Conservation (phyloP, 148 eudicot genomes). For the Spergularia bocconei region DNA sequence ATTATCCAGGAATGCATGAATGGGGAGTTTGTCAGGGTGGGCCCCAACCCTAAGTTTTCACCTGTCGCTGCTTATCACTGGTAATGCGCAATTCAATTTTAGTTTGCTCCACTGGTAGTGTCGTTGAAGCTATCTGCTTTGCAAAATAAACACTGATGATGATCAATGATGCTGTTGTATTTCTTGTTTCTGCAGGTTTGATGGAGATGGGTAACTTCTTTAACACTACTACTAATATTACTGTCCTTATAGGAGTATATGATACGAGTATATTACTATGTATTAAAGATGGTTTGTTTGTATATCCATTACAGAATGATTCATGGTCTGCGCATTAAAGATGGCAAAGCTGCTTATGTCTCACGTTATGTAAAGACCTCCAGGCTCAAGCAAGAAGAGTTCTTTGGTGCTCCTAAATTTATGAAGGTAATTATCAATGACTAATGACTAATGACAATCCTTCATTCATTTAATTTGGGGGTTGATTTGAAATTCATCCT, state of each 20-base stretch:
- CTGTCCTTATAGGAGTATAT: too few relatives aligned
- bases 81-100: constrained; percentile 29
- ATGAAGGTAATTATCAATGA: constrained; percentile 59
- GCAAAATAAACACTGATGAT: too few relatives aligned
- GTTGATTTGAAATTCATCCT: background rate
- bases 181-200: constrained; percentile 68
- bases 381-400: constrained; percentile 81
- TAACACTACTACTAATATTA: too few relatives aligned
- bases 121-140: background rate
- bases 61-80: constrained; percentile 98
- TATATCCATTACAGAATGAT: constrained; percentile 51
- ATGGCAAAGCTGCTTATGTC: constrained; percentile 95
- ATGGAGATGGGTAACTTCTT: constrained; percentile 79
- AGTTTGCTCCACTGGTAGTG: too few relatives aligned
- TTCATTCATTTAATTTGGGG: too few relatives aligned
- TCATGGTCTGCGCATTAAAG: constrained; percentile 89
- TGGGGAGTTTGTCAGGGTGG: constrained; percentile 97
- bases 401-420: constrained; percentile 75
- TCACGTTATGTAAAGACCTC: constrained; percentile 94
- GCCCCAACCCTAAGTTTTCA: constrained; percentile 85
- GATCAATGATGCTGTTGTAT: background rate
- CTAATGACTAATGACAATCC: too few relatives aligned
- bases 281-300: too few relatives aligned
- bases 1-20: constrained; percentile 73
- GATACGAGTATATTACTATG: too few relatives aligned